Percentiles rank a stretch among this genome's conserved stretches.
These are phyloP conservation scores for Eucalyptus cloeziana DNA, from an alignment of 345 rosid species.

Conservation along the genomic window DNA sequence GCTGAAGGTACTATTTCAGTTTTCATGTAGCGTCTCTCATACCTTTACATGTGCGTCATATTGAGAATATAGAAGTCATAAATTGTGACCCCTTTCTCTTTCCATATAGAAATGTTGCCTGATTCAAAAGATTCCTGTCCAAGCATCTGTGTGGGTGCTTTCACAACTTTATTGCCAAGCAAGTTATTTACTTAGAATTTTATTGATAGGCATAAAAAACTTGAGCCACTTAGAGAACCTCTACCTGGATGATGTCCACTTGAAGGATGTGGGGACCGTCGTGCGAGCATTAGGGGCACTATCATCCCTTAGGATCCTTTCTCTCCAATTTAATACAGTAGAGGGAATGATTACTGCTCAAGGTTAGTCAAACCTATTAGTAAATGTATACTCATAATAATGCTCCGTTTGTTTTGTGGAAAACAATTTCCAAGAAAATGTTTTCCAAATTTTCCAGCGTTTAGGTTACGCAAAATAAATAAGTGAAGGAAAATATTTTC, in stretches of 20 bases:
- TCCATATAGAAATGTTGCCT: too few relatives aligned
- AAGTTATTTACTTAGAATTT: neutral
- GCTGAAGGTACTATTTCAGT: too few relatives aligned
- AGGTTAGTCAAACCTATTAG: neutral
- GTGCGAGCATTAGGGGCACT: neutral
- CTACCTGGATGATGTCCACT: rapidly evolving
- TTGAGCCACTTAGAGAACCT: neutral
- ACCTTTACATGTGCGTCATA: too few relatives aligned
- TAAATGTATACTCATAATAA: too few relatives aligned
- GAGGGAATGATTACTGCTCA: neutral
- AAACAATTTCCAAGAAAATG: too few relatives aligned
- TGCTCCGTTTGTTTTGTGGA: rapidly evolving
- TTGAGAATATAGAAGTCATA: too few relatives aligned
- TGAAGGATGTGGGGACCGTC: neutral
- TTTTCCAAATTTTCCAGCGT: rapidly evolving
- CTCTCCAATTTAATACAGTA: neutral
- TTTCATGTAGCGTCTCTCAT: rapidly evolving
- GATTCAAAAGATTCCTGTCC: neutral
- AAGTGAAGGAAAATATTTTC: too few relatives aligned
- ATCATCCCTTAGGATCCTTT: neutral
- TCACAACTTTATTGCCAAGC: neutral
- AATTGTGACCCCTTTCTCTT: too few relatives aligned
- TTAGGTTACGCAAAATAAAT: too few relatives aligned
- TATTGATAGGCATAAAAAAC: neutral
- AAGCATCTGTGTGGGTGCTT: neutral